Base-by-base conservation (phyloP, 2,329 filamentous ascomycete species). In the Calonectria leucothoes region DNA sequence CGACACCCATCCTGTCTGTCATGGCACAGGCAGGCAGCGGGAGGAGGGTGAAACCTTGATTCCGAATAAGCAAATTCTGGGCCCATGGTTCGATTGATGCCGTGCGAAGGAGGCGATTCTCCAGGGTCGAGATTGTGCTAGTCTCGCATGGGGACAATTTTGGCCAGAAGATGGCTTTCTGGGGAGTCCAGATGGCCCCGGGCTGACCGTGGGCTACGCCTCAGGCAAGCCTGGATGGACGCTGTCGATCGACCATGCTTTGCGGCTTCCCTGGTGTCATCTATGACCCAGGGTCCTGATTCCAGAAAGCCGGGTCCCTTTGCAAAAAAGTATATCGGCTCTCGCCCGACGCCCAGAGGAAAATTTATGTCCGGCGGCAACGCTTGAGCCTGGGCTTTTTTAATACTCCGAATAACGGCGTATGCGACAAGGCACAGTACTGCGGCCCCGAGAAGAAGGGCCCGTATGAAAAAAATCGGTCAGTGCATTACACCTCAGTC, bases 41-140 rank as follows among this genome's bases (percentile, higher is more conserved):
- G 33, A 55, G 49, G 35, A 55, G 25, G 45, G 35, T 57, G 66
- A 45, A 70, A 64, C 45, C 33, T 64, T 52, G 67, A 70, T 70
- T 52, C 57, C 33, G 29, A 70, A 70, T 23, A 33, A 52, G 67
- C 42, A 64, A 64, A 55, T 64, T 65, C 35, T 64, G 67, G 67
- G 48, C 45, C 25, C 33, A 61, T 70, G 67, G 67, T 70, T 65
- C 57, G 67, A 64, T 70, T 52, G 37, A 57, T 33, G 55, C 42
- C 65, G 48, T 57, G 31, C 39, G 45, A 29, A 25, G 15, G n/a
- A 67, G 51, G 65, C 49, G 37, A 33, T 51, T 42, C 23, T 29
- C 33, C 25, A 25, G 35, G 57, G 67, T 39, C 31, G 57, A 45
- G 33, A 55, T 23, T 57, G 55, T 61, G 57, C 67, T 70, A 70